A percentile compares a stretch with the other conserved stretches of the same genome.
These are phyloP conservation scores for Taphrina pruni DNA, from an alignment of 1,139 yeast species.

Conservation along the genomic window DNA sequence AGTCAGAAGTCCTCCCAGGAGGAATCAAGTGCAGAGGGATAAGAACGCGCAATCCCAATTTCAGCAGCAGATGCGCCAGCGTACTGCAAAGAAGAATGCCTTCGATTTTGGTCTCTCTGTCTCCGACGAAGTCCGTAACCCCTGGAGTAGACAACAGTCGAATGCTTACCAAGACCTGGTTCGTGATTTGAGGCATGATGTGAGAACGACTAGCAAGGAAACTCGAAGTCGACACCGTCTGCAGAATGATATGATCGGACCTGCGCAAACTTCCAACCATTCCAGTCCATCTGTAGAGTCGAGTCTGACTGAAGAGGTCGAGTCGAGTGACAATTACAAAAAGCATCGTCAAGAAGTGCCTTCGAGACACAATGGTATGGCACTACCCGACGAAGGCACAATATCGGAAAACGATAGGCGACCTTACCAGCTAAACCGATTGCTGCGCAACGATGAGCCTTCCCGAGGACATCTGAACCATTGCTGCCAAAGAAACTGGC, in stretches of 20 bases:
- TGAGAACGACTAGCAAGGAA: background rate
- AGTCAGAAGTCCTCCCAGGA: background rate
- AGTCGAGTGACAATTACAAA: constrained; percentile 2
- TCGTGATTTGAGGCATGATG: constrained; percentile 7
- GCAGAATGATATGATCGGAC: background rate
- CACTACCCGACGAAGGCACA: background rate
- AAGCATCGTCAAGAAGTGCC: constrained; percentile 15
- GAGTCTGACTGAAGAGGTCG: background rate
- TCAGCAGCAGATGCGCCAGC: background rate
- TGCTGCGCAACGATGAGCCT: background rate
- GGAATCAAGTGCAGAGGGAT: background rate
- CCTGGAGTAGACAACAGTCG: constrained; percentile 21
- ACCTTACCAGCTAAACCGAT: background rate
- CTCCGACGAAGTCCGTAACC: background rate
- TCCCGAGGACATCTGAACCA: background rate
- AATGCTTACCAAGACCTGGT: constrained; percentile 7
- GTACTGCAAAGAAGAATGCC: background rate
- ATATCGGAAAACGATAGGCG: background rate
- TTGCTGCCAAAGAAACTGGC: background rate
- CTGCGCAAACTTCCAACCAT: background rate
- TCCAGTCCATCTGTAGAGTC: background rate
- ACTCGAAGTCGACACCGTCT: background rate
- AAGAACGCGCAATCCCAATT: background rate
- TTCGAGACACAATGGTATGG: background rate
- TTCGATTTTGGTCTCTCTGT: constrained; percentile 8